These are phyloP conservation scores for Digitaria exilis DNA, from an alignment of 202 grass and related monocot species.

Conservation along the genomic window DNA sequence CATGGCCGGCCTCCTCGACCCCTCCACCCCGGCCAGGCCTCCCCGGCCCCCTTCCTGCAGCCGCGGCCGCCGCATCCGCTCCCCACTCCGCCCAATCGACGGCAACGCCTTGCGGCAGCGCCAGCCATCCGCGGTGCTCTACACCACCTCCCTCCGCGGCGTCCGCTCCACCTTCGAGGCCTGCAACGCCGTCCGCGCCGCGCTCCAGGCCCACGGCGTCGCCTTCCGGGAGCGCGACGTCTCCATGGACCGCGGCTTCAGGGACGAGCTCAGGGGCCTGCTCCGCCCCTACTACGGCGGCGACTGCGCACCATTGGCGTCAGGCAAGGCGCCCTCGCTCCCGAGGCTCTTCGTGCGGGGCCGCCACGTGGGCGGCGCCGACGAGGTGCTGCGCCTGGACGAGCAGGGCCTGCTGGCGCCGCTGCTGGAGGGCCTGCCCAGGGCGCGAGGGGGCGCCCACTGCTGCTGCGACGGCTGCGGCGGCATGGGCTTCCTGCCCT, in stretches of 20 bases:
- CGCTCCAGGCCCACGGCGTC: conserved; percentile 54
- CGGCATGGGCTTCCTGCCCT: conserved; percentile 70
- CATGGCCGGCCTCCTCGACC: conserved; percentile 82
- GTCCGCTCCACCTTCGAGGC: conserved; percentile 85
- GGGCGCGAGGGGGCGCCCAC: conserved; percentile 22
- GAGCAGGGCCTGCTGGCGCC: conserved; percentile 70
- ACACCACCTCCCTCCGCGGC: conserved; percentile 80
- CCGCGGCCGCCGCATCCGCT: conserved; percentile 31
- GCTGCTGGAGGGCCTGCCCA: conserved; percentile 61
- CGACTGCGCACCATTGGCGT: too few species aligned
- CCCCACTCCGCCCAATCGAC: conserved; percentile 43
- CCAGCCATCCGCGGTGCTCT: conserved; percentile 31
- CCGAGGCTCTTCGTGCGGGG: conserved; percentile 76
- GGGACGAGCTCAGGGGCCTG: conserved; percentile 54
- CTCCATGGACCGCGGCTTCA: conserved; percentile 80
- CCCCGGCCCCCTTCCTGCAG: neutral
- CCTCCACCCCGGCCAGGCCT: conserved; percentile 43
- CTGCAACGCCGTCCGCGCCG: conserved; percentile 69
- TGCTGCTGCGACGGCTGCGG: conserved; percentile 69
- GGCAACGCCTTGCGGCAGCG: neutral
- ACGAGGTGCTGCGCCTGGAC: conserved; percentile 62
- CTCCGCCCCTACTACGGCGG: neutral
- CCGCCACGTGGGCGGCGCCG: conserved; percentile 49
- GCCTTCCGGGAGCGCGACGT: conserved; percentile 72
- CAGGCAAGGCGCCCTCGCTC: neutral